These are phyloP conservation scores for Cardamine occulta DNA, from an alignment of 345 rosid genomes.

Conservation along the genomic window DNA sequence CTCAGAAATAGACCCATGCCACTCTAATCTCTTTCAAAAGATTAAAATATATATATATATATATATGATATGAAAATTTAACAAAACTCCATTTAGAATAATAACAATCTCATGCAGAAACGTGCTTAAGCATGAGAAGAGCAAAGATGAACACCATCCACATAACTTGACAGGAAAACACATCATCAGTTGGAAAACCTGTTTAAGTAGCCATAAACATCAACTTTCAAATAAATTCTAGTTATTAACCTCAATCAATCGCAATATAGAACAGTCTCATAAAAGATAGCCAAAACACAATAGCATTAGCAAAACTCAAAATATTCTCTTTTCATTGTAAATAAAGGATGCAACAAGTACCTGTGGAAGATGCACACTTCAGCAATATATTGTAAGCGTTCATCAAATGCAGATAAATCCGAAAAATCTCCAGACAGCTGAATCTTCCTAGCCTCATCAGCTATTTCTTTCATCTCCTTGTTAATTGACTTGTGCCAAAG, in stretches of 20 bases:
- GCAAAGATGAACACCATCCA: constrained; percentile 28
- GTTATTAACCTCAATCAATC: constrained; percentile 1
- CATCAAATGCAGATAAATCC: constrained; percentile 73
- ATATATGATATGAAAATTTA: constrained; percentile 5
- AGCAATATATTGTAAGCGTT: constrained; percentile 81
- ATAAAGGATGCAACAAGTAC: constrained; percentile 47
- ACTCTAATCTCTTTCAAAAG: constrained; percentile 6
- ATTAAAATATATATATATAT: background rate
- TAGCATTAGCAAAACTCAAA: constrained; percentile 17
- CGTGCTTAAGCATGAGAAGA: constrained; percentile 21
- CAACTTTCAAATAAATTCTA: background rate
- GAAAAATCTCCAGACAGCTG: constrained; percentile 76
- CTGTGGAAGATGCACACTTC: constrained; percentile 94
- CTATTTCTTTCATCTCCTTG: constrained; percentile 77
- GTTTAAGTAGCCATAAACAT: constrained; percentile 4
- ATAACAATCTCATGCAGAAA: constrained; percentile 30
- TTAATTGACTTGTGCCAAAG: constrained; percentile 91
- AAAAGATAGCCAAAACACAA: background rate
- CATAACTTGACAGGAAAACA: constrained; percentile 23
- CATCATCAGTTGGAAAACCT: constrained; percentile 16
- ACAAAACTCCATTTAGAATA: constrained; percentile 11
- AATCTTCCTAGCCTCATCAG: constrained; percentile 81
- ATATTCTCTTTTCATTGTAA: background rate
- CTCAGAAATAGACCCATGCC: constrained; percentile 24
- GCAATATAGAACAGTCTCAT: constrained; percentile 2